Evolutionary conservation across 352 stramenopile genomes (phyloP).

Genomic region (Phytophthora pisi): DNA sequence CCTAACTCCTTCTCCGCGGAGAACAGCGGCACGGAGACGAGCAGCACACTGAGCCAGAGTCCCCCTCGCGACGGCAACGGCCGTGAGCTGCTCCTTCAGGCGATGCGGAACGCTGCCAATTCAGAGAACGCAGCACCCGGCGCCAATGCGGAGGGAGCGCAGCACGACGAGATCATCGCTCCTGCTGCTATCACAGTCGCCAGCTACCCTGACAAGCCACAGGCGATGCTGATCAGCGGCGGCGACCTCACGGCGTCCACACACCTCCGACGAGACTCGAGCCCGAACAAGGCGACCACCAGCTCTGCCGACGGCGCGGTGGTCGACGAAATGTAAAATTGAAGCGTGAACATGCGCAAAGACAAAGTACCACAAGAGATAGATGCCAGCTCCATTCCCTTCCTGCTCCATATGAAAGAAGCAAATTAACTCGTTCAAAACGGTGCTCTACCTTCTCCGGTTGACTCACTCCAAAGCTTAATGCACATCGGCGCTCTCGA

Average conservation of each 20-base stretch:
- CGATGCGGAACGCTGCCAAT: conserved; percentile 9
- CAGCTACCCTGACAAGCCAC: conserved; percentile 27
- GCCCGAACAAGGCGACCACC: conserved; percentile 17
- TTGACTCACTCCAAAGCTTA: conserved; percentile 17
- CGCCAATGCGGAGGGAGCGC: background rate
- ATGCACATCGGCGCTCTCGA: conserved; percentile 78
- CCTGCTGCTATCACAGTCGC: conserved; percentile 29
- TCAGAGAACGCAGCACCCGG: background rate
- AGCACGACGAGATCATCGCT: conserved; percentile 23
- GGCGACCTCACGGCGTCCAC: conserved; percentile 19
- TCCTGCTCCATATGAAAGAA: conserved; percentile 15
- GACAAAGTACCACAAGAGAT: conserved; percentile 14
- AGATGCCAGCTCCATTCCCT: conserved; percentile 18
- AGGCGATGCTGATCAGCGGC: conserved; percentile 25
- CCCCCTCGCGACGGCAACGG: conserved; percentile 10
- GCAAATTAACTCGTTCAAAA: no score
- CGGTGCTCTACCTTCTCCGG: no score
- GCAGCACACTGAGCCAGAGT: conserved; percentile 29
- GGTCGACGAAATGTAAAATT: conserved; percentile 27
- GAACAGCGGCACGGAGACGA: conserved; percentile 26
- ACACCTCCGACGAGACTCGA: conserved; percentile 19
- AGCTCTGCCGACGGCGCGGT: conserved; percentile 6
- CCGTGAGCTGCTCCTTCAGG: conserved; percentile 19
- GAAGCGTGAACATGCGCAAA: conserved; percentile 12
- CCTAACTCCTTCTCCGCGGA: conserved; percentile 27